Evolutionary conservation across 129 eudicot species (phyloP).

Genomic region (Escallonia rubra): DNA sequence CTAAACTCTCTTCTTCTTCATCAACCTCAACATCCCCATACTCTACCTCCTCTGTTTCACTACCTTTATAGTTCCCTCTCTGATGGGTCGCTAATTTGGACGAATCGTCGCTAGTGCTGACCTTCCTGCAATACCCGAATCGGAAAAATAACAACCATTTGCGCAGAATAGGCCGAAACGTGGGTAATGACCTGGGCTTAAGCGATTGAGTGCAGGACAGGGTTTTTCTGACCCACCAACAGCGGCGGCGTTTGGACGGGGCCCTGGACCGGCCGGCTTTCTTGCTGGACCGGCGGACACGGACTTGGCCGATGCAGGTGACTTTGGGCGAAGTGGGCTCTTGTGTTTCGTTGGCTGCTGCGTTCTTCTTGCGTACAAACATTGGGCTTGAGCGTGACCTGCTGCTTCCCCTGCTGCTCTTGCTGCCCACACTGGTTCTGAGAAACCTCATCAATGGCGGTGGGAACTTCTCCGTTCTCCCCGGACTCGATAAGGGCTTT

Average conservation of each 20-base stretch:
- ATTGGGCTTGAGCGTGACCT: conserved; percentile 47
- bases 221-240: conserved; percentile 11
- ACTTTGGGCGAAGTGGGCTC: conserved; percentile 91
- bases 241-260: conserved; percentile 14
- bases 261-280: not conserved
- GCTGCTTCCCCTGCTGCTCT: conserved; percentile 35
- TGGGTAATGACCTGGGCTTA: conserved; percentile 4
- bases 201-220: conserved; percentile 9
- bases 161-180: conserved; percentile 17
- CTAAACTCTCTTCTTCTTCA: not conserved
- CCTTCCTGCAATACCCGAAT: conserved; percentile 32
- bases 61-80: not conserved
- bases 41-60: not conserved
- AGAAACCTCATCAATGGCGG: conserved; percentile 63
- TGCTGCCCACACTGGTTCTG: conserved; percentile 46
- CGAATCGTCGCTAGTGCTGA: conserved; percentile 15
- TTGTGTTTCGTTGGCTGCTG: conserved; percentile 13
- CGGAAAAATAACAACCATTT: conserved; percentile 26
- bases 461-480: conserved; percentile 53
- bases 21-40: not conserved
- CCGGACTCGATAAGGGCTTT: conserved; percentile 59
- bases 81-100: conserved; percentile 6
- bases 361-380: conserved; percentile 32
- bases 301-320: conserved; percentile 93
- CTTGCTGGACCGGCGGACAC: conserved; percentile 36